Evolutionary conservation across 805 yeast genomes (phyloP).

Genomic region (Candida nitratophila): DNA sequence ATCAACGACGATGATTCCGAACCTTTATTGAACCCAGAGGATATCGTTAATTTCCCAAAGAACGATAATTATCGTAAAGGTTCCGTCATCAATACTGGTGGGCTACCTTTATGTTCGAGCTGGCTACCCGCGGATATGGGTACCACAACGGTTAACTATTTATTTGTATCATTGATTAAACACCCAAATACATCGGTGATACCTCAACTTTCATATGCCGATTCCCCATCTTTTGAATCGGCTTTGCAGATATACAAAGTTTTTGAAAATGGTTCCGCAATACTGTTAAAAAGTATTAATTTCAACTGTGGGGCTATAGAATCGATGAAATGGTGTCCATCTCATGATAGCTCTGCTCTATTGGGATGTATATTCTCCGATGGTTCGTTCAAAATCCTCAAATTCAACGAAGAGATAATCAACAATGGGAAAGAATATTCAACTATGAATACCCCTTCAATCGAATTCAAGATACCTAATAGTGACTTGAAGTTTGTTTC

Average conservation of each 20-base stretch:
- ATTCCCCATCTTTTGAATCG: constrained; percentile 9
- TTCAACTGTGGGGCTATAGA: constrained; percentile 17
- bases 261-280: constrained; percentile 2
- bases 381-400: constrained; percentile 18
- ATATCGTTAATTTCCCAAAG: constrained; percentile 8
- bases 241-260: constrained; percentile 18
- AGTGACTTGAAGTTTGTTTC: constrained; percentile 10
- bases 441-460: not conserved
- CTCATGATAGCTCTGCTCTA: constrained; percentile 8
- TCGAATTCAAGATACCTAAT: not conserved
- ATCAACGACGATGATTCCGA: constrained; percentile 9
- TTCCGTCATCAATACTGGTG: constrained; percentile 22
- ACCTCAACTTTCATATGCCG: constrained; percentile 11
- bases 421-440: too few relatives aligned
- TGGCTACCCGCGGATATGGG: constrained; percentile 17
- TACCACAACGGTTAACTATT: constrained; percentile 9
- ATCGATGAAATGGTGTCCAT: constrained; percentile 19
- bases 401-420: constrained; percentile 12
- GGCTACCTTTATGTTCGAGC: constrained; percentile 18
- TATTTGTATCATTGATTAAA: constrained; percentile 20
- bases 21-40: not conserved
- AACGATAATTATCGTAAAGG: constrained; percentile 17
- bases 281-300: constrained; percentile 10
- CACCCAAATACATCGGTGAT: constrained; percentile 4
- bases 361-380: constrained; percentile 21